Percentiles rank a stretch among this genome's conserved stretches.
phyloP scores from a whole-genome alignment of 345 rosid species.

The Anastatica hierochuntica region DNA sequence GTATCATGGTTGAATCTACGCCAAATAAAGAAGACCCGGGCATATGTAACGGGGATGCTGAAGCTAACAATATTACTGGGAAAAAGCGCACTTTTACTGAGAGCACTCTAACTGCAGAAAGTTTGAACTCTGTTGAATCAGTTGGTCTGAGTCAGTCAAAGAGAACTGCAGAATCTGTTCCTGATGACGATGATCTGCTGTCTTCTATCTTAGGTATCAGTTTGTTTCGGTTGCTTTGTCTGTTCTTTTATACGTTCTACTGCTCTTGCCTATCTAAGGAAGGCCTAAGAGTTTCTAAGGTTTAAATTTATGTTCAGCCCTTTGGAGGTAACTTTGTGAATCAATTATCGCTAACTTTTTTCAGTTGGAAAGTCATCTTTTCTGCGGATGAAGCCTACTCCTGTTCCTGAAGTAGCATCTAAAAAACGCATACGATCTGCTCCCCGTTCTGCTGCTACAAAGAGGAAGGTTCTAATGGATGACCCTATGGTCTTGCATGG shows the following conservation, averaged over 20 bases:
- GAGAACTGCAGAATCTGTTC: slow-evolving; percentile 58
- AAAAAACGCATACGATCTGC: slow-evolving; percentile 54
- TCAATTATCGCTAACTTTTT: slow-evolving; percentile 4
- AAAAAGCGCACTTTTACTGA: slow-evolving; percentile 69
- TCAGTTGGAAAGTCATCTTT: slow-evolving; percentile 84
- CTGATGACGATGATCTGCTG: slow-evolving; percentile 87
- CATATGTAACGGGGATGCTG: slow-evolving; percentile 33
- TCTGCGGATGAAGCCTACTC: slow-evolving; percentile 71
- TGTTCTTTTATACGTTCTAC: not conserved
- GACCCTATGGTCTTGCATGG: slow-evolving; percentile 94
- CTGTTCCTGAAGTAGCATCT: slow-evolving; percentile 47
- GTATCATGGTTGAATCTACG: slow-evolving; percentile 46
- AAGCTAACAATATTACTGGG: slow-evolving; percentile 42
- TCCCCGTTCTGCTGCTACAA: slow-evolving; percentile 46
- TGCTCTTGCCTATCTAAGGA: slow-evolving; percentile 7
- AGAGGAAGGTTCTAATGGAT: slow-evolving; percentile 93
- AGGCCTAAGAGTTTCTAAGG: not conserved
- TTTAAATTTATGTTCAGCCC: not conserved
- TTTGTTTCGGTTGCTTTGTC: not conserved
- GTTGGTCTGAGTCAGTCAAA: slow-evolving; percentile 45
- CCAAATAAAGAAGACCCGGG: slow-evolving; percentile 44
- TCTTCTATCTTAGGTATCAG: slow-evolving; percentile 90
- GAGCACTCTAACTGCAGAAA: slow-evolving; percentile 55
- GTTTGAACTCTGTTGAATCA: slow-evolving; percentile 60
- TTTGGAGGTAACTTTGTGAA: not conserved